Percentiles rank a stretch among this genome's conserved stretches.
Conservation (phyloP, 345 rosid species). For the Abelmoschus esculentus region DNA sequence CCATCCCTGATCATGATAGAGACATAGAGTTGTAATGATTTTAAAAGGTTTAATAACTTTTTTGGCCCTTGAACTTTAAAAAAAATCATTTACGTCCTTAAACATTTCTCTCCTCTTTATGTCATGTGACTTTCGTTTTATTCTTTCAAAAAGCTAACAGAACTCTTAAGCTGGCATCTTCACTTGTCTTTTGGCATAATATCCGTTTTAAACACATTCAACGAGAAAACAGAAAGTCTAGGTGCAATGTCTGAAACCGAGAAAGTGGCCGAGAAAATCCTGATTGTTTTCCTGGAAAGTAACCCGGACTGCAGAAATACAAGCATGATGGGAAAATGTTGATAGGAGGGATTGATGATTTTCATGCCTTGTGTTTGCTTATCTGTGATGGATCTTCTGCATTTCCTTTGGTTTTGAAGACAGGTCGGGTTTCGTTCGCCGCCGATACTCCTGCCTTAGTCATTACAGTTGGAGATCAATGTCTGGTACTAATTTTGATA, state of each 20-base stretch:
- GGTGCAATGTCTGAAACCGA: constrained; percentile 26
- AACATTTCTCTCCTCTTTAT: too few species aligned
- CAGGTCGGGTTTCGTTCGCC: constrained; percentile 70
- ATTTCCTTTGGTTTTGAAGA: constrained; percentile 81
- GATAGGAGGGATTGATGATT: constrained; percentile 60
- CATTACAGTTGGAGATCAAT: constrained; percentile 68
- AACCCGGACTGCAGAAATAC: constrained; percentile 10
- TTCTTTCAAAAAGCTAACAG: too few species aligned
- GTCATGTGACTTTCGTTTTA: too few species aligned
- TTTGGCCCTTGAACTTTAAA: too few species aligned
- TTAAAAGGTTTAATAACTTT: too few species aligned
- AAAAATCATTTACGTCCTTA: too few species aligned
- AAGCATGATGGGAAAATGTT: constrained; percentile 50
- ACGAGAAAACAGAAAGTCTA: constrained; percentile 50
- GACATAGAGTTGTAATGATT: too few species aligned
- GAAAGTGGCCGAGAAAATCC: constrained; percentile 39
- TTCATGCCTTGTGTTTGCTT: constrained; percentile 61
- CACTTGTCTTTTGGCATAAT: not conserved
- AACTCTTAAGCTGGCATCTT: too few species aligned
- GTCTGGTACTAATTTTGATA: constrained; percentile 41
- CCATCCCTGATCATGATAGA: too few species aligned
- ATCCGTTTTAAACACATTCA: constrained; percentile 15
- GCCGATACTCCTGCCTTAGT: constrained; percentile 48
- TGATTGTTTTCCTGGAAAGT: constrained; percentile 17
- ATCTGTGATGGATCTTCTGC: constrained; percentile 43